These are phyloP conservation scores for Candida tunisiensis DNA, from an alignment of 1,139 yeast genomes.

Conservation along the genomic window DNA sequence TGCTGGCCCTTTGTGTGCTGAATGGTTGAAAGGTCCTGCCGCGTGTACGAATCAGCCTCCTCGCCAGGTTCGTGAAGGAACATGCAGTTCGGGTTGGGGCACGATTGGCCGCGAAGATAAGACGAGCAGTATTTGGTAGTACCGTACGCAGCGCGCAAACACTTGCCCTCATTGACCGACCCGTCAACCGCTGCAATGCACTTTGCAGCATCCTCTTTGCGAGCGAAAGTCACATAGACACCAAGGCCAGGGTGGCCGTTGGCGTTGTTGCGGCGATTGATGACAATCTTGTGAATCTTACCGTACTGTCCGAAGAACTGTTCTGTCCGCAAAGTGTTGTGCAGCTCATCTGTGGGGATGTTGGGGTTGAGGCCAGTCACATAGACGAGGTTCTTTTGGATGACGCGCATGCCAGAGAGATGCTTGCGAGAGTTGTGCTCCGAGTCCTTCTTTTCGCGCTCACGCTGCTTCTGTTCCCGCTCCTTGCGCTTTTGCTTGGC, in stretches of 20 bases:
- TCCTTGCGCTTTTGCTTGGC: conserved; percentile 62
- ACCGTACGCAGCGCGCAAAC: conserved; percentile 89
- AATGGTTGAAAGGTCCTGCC: conserved; percentile 80
- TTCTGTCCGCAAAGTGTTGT: conserved; percentile 69
- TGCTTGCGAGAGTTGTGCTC: conserved; percentile 79
- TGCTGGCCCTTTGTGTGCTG: conserved; percentile 24
- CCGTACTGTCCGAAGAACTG: conserved; percentile 98
- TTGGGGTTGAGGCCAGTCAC: conserved; percentile 94
- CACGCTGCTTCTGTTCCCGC: conserved; percentile 73
- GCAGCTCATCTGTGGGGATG: conserved; percentile 77
- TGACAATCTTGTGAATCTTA: conserved; percentile 82
- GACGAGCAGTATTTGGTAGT: conserved; percentile 97
- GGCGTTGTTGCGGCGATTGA: conserved; percentile 49
- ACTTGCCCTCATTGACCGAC: conserved; percentile 77
- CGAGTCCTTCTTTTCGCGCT: conserved; percentile 82
- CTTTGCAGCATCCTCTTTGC: conserved; percentile 84
- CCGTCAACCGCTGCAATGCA: conserved; percentile 94
- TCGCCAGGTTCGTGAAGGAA: conserved; percentile 98
- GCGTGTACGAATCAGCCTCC: conserved; percentile 92
- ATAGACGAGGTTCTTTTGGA: conserved; percentile 91
- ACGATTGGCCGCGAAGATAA: conserved; percentile 83
- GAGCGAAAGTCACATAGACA: conserved; percentile 86
- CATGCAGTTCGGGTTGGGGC: conserved; percentile 99
- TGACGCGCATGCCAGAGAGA: conserved; percentile 91
- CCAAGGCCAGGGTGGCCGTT: conserved; percentile 65